Conservation (phyloP, 2,329 filamentous ascomycete genomes). For the Lanzia echinophila region DNA sequence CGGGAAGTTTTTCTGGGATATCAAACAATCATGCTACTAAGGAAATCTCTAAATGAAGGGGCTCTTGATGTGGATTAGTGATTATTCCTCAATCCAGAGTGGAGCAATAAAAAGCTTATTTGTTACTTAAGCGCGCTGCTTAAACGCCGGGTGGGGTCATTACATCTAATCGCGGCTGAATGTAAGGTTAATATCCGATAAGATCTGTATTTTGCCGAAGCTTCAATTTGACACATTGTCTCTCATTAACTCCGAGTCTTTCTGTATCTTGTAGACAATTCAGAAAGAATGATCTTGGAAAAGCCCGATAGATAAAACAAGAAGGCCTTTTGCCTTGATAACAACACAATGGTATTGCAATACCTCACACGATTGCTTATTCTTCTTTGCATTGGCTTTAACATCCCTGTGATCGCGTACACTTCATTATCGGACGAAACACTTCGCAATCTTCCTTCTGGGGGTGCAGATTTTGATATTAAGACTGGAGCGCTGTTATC, state of each 20-base stretch:
- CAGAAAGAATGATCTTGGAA: conserved; percentile 22
- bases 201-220: neutral
- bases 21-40: neutral
- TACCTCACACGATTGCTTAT: conserved; percentile 15
- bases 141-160: neutral
- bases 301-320: conserved; percentile 8
- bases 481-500: conserved; percentile 67
- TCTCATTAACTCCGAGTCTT: neutral
- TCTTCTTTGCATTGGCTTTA: conserved; percentile 14
- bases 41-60: too few species aligned
- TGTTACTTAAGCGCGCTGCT: neutral
- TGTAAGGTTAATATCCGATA: neutral
- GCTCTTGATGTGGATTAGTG: neutral
- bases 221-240: conserved; percentile 1
- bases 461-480: conserved; percentile 72
- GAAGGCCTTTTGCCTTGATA: conserved; percentile 19
- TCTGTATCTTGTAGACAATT: neutral
- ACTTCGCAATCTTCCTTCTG: conserved; percentile 64
- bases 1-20: too few species aligned
- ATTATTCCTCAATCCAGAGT: neutral
- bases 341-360: conserved; percentile 16
- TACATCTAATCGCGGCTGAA: too few species aligned
- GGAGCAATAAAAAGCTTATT: neutral
- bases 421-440: conserved; percentile 64
- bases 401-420: conserved; percentile 19